A percentile compares a stretch with the other conserved stretches of the same genome.
These are phyloP conservation scores for Blechomonas ayalai DNA, from an alignment of 208 protist species.

Conservation along the genomic window DNA sequence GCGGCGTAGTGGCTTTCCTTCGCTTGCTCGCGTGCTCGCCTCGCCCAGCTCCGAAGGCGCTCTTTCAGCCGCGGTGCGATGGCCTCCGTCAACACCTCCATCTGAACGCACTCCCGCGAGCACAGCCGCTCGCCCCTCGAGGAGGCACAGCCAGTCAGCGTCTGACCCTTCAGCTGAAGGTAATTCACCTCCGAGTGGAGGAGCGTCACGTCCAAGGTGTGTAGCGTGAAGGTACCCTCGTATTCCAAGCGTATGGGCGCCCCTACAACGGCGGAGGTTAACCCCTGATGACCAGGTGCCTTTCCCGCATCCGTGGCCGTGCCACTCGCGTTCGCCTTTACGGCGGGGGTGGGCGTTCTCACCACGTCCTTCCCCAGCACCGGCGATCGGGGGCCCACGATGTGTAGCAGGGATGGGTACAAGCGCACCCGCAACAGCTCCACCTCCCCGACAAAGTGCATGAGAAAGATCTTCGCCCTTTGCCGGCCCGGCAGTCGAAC, in stretches of 20 bases:
- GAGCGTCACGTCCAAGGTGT: slow-evolving; percentile 43
- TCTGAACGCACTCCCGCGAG: slow-evolving; percentile 80
- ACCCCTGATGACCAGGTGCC: slow-evolving; percentile 4
- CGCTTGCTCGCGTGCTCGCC: slow-evolving; percentile 45
- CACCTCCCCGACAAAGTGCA: slow-evolving; percentile 64
- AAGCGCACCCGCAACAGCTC: slow-evolving; percentile 16
- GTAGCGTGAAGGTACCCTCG: slow-evolving; percentile 64
- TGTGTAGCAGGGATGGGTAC: slow-evolving; percentile 36
- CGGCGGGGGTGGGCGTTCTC: neutral
- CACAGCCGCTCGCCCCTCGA: slow-evolving; percentile 42
- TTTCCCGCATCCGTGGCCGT: neutral
- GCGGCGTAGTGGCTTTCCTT: slow-evolving; percentile 47
- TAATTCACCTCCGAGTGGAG: slow-evolving; percentile 63
- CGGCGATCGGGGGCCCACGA: slow-evolving; percentile 11
- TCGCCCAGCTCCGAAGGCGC: slow-evolving; percentile 35
- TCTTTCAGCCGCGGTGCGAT: slow-evolving; percentile 48
- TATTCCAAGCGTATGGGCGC: slow-evolving; percentile 16
- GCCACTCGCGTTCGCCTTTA: neutral
- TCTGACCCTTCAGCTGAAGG: slow-evolving; percentile 43
- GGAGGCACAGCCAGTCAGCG: slow-evolving; percentile 54
- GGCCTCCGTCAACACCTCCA: slow-evolving; percentile 60
- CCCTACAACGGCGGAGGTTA: neutral
- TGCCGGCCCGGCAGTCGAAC: slow-evolving; percentile 26
- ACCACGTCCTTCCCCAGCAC: neutral
- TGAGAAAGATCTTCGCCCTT: slow-evolving; percentile 22